phyloP scores from a whole-genome alignment of 768 basidiomycete genomes.

The Russula emetica region DNA sequence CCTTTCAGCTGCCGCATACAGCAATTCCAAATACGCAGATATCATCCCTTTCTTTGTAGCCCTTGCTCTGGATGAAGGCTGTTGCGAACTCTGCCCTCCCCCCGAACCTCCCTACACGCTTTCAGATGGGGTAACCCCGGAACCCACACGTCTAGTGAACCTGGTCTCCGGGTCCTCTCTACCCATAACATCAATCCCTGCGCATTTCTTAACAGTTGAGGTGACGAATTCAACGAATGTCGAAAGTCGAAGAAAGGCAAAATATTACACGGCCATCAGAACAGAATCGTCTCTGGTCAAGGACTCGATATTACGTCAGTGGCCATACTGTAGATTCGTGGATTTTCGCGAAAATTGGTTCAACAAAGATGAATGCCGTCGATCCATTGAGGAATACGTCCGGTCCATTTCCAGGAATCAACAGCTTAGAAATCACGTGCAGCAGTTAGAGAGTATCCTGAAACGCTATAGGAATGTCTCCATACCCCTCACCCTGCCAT shows the following conservation, averaged over 20 bases:
- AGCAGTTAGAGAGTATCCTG: background rate
- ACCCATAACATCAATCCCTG: background rate
- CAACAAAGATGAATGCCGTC: background rate
- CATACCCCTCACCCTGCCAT: background rate
- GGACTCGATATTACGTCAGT: background rate
- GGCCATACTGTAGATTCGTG: background rate
- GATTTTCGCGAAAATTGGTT: slow-evolving; percentile 1
- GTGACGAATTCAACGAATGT: background rate
- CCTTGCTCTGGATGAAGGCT: slow-evolving; percentile 2
- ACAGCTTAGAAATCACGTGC: background rate
- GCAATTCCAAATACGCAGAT: background rate
- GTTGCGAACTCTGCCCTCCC: background rate
- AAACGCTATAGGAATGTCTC: background rate
- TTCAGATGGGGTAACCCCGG: slow-evolving; percentile 1
- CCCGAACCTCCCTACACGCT: background rate
- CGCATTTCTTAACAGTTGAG: background rate
- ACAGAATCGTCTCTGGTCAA: background rate
- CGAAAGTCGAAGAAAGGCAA: background rate
- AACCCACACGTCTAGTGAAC: background rate
- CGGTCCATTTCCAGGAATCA: slow-evolving; percentile 5
- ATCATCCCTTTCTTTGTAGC: background rate
- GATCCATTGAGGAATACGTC: background rate
- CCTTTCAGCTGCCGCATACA: slow-evolving; percentile 15
- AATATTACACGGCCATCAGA: background rate
- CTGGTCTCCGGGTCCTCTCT: background rate